A percentile compares a stretch with the other conserved stretches of the same genome.
phyloP scores from a whole-genome alignment of 371 early-diverging fungal species.

The Rhizopus arrhizus region DNA sequence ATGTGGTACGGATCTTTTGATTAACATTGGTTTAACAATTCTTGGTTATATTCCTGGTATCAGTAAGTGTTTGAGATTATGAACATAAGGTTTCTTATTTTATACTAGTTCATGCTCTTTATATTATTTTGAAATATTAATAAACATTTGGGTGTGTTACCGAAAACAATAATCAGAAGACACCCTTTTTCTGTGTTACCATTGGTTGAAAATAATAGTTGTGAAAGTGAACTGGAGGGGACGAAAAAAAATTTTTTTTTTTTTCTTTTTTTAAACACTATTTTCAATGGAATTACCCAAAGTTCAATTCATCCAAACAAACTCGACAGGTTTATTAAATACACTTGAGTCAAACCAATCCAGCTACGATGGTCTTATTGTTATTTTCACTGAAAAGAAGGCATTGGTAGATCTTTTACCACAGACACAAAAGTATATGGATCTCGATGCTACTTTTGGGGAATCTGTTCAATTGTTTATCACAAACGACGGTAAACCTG shows the following conservation, averaged over 20 bases:
- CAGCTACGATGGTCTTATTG: constrained; percentile 43
- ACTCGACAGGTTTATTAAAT: background rate
- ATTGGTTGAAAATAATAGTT: too few species aligned
- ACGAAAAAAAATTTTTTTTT: background rate
- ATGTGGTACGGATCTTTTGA: constrained; percentile 66
- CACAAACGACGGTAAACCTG: constrained; percentile 45
- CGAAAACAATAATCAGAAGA: too few species aligned
- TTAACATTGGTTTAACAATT: constrained; percentile 70
- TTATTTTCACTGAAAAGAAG: constrained; percentile 43
- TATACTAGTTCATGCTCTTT: constrained; percentile 33
- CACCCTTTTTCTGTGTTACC: too few species aligned
- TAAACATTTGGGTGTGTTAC: too few species aligned
- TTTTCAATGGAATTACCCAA: constrained; percentile 2
- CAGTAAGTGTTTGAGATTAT: constrained; percentile 19
- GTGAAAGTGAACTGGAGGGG: background rate
- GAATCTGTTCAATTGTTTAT: constrained; percentile 41
- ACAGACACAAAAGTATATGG: constrained; percentile 28
- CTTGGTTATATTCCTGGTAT: constrained; percentile 79
- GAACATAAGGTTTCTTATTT: background rate
- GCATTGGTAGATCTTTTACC: constrained; percentile 29
- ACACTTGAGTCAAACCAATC: background rate
- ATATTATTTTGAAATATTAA: constrained; percentile 40
- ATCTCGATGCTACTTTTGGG: constrained; percentile 46
- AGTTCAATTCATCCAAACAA: background rate
- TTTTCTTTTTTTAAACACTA: constrained; percentile 6